These are phyloP conservation scores for Bipolaris cookei DNA, from an alignment of 2,329 filamentous ascomycete species.

Conservation along the genomic window DNA sequence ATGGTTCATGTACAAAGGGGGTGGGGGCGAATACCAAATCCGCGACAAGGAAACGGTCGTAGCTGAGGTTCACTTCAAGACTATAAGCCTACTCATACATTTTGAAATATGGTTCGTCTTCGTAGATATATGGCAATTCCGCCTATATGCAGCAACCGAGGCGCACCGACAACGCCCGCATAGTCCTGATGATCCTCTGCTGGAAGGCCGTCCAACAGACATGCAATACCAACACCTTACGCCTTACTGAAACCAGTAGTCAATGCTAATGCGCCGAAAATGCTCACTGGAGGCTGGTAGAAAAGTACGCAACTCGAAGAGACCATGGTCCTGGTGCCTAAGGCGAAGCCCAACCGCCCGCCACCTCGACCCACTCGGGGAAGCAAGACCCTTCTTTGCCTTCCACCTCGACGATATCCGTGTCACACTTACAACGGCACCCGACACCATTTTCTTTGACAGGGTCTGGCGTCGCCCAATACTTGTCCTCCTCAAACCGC, in stretches of 20 bases:
- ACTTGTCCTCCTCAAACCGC: slow-evolving; percentile 89
- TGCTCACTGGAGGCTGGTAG: slow-evolving; percentile 27
- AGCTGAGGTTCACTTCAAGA: not conserved
- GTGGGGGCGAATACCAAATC: slow-evolving; percentile 1
- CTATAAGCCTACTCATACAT: not conserved
- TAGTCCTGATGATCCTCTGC: slow-evolving; percentile 10
- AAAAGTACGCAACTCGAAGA: slow-evolving; percentile 22
- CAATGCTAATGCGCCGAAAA: slow-evolving; percentile 29
- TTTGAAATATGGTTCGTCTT: slow-evolving; percentile 7
- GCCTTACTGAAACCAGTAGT: slow-evolving; percentile 26
- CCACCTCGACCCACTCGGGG: slow-evolving; percentile 95
- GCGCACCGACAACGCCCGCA: slow-evolving; percentile 18
- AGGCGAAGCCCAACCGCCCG: slow-evolving; percentile 83
- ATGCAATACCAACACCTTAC: slow-evolving; percentile 32
- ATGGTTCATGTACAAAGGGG: slow-evolving; percentile 9
- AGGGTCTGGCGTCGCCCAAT: slow-evolving; percentile 88
- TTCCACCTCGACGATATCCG: slow-evolving; percentile 96
- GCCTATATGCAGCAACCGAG: slow-evolving; percentile 3
- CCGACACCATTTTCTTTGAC: slow-evolving; percentile 96
- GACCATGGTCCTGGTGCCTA: slow-evolving; percentile 17
- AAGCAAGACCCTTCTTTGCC: slow-evolving; percentile 96
- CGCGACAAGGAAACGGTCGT: not conserved
- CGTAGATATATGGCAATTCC: slow-evolving; percentile 6
- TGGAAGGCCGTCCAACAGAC: slow-evolving; percentile 16
- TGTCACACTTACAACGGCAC: slow-evolving; percentile 95